phyloP scores from a whole-genome alignment of 306 rosid genomes.

The Ormosia emarginata region DNA sequence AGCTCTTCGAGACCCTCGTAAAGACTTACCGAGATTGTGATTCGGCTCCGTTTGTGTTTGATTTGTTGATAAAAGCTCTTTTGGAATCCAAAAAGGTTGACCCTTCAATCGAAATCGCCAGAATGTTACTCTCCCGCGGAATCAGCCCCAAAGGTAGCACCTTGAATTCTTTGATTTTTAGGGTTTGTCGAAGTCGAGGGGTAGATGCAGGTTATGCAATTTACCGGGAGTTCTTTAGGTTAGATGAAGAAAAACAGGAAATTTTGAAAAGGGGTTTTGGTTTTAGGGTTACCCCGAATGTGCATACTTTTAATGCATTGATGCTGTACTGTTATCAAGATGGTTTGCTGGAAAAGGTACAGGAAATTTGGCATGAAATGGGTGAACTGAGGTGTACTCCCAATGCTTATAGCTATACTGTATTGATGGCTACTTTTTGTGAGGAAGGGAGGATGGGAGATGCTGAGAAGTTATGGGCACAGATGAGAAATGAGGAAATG shows the following conservation, averaged over 20 bases:
- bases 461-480: slow-evolving; percentile 56
- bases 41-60: slow-evolving; percentile 81
- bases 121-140: slow-evolving; percentile 64
- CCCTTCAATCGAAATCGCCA: slow-evolving; percentile 43
- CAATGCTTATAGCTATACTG: slow-evolving; percentile 51
- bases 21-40: slow-evolving; percentile 56
- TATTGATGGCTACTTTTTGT: slow-evolving; percentile 65
- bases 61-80: slow-evolving; percentile 63
- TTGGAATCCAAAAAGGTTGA: slow-evolving; percentile 52
- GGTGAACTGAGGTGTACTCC: slow-evolving; percentile 35
- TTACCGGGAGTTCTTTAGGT: slow-evolving; percentile 57
- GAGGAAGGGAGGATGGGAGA: slow-evolving; percentile 50
- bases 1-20: slow-evolving; percentile 57
- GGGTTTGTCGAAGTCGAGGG: slow-evolving; percentile 43
- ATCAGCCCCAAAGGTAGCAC: slow-evolving; percentile 56
- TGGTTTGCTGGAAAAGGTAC: slow-evolving; percentile 43
- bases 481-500: slow-evolving; percentile 47
- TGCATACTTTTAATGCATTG: slow-evolving; percentile 57
- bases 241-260: slow-evolving; percentile 25
- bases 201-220: slow-evolving; percentile 44
- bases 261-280: slow-evolving; percentile 32
- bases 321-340: slow-evolving; percentile 65
- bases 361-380: slow-evolving; percentile 67
- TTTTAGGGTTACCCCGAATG: slow-evolving; percentile 49
- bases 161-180: slow-evolving; percentile 60